These are phyloP conservation scores for Hypoxylon fragiforme DNA, from an alignment of 495 filamentous ascomycete species.

Conservation along the genomic window DNA sequence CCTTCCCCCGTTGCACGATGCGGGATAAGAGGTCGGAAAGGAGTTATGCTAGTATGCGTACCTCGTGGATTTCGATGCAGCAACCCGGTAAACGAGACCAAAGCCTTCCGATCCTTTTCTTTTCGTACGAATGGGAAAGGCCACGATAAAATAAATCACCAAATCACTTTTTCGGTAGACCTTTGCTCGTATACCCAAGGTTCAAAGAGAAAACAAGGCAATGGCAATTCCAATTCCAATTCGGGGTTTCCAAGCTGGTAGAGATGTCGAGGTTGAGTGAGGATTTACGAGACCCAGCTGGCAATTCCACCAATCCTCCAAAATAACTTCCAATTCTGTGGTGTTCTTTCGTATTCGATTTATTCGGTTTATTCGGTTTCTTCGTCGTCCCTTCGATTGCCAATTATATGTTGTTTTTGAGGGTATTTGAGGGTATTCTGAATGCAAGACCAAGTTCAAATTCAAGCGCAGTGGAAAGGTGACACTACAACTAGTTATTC, in stretches of 20 bases:
- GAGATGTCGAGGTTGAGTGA: no score
- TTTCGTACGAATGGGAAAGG: conserved; percentile 7
- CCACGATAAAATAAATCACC: conserved; percentile 1
- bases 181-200: no score
- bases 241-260: no score
- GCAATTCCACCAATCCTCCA: conserved; percentile 13
- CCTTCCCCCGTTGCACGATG: conserved; percentile 26
- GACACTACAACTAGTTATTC: neutral
- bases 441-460: neutral
- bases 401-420: neutral
- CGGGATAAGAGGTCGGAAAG: conserved; percentile 28
- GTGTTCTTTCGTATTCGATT: no score
- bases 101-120: conserved; percentile 17
- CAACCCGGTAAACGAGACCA: conserved; percentile 33
- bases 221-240: no score
- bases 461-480: neutral
- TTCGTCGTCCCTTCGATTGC: conserved; percentile 4
- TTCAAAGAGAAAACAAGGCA: no score
- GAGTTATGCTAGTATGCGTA: conserved; percentile 36
- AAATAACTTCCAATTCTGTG: neutral
- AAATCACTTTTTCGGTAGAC: neutral
- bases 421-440: neutral
- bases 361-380: no score
- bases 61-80: conserved; percentile 37
- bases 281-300: no score